Evolutionary conservation across 257 asterid species (phyloP), one percentile per base, ranked within the genome.

Genomic region (Eucommia ulmoides): DNA sequence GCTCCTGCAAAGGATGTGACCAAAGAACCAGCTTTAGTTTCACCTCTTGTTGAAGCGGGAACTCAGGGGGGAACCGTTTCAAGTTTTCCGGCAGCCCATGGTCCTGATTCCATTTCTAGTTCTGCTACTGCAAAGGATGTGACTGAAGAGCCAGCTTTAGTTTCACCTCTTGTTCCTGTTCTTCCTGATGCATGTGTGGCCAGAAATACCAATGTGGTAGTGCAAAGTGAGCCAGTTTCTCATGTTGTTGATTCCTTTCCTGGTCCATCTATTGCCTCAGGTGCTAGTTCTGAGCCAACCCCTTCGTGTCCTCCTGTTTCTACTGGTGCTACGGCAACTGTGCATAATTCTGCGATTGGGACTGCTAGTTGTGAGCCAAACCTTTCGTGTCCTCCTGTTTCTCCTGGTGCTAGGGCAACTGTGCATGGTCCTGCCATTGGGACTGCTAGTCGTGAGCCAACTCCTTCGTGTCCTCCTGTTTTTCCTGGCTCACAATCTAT

Each of bases 371-470:
- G n/a, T n/a, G n/a, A n/a, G n/a, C n/a, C n/a, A n/a, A n/a, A n/a
- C n/a, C n/a, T n/a, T n/a, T n/a, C n/a, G n/a, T n/a, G n/a, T n/a
- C n/a, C n/a, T n/a, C n/a, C n/a, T n/a, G n/a, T n/a, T n/a, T n/a
- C n/a, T n/a, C n/a, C n/a, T n/a, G 61, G 52, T 67, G 67, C 52
- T 51, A 55, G 61, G 58, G 72, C 51, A 59, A 42, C 48, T 17
- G 48, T 2, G 20, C 71, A 56, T 41, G 75, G 64, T 51, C 64
- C 71, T n/a, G 62, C 49, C 54, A 25, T 41, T 35, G 58, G 52
- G 63, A 69, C 70, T 62, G 59, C 74, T 53, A 60, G 53, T 61
- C 56, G 81, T 44, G 71, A 64, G 47, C 62, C 53, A 58, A 41
- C 53, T 53, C 55, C 72, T 46, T 45, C 74, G 15, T 46, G 59